Conservation (phyloP, 352 stramenopile genomes). For the Globisporangium parvum region DNA sequence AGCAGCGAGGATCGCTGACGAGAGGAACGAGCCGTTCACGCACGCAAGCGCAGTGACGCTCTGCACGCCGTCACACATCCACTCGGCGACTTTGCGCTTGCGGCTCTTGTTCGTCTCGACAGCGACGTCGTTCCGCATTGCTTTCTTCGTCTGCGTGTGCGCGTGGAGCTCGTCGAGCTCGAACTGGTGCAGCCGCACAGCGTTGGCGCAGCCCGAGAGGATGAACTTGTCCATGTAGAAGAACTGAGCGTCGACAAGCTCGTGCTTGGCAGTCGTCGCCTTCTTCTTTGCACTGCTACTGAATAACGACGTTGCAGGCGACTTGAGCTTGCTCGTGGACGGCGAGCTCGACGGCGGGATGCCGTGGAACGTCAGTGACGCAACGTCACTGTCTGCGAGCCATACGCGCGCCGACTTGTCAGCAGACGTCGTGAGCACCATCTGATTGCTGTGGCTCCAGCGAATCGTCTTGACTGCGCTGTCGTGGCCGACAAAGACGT, state of each 20-base stretch:
- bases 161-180: constrained; percentile 59
- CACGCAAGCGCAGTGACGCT: constrained; percentile 59
- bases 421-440: constrained; percentile 58
- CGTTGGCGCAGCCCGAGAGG: constrained; percentile 56
- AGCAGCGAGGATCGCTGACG: constrained; percentile 59
- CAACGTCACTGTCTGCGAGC: constrained; percentile 51
- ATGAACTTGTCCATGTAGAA: constrained; percentile 90
- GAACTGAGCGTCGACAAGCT: constrained; percentile 67
- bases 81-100: constrained; percentile 65
- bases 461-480: constrained; percentile 54
- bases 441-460: constrained; percentile 71
- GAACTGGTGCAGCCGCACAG: constrained; percentile 65
- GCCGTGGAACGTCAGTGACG: constrained; percentile 53
- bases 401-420: constrained; percentile 72
- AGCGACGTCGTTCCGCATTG: constrained; percentile 31
- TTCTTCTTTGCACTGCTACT: constrained; percentile 42
- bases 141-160: constrained; percentile 27
- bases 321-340: constrained; percentile 8
- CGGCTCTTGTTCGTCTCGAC: constrained; percentile 51
- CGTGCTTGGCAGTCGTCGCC: constrained; percentile 19
- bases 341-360: constrained; percentile 23
- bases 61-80: constrained; percentile 58
- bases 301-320: constrained; percentile 4
- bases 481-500: constrained; percentile 65
- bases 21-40: constrained; percentile 79